Evolutionary conservation across 768 basidiomycete species (phyloP).

Genomic region (Boletus sp.): DNA sequence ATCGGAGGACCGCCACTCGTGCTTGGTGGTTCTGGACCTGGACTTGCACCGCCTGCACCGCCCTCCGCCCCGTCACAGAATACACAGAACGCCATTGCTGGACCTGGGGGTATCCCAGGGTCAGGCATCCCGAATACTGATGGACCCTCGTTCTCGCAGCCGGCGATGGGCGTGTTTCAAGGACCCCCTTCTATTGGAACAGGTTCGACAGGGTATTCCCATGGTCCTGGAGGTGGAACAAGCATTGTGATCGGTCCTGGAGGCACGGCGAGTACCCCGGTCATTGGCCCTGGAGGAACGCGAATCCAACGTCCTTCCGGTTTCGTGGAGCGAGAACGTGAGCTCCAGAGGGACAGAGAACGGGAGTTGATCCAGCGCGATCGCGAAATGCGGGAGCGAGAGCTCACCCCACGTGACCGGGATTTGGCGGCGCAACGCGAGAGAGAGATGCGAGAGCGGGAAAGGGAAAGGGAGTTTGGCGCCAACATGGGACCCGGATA

Average conservation of each 20-base stretch:
- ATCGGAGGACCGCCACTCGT: constrained; percentile 8
- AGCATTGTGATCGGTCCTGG: constrained; percentile 29
- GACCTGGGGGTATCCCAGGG: constrained; percentile 5
- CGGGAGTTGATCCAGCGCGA: constrained; percentile 31
- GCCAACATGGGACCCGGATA: constrained; percentile 16
- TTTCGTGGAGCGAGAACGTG: constrained; percentile 35
- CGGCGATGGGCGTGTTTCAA: constrained; percentile 29
- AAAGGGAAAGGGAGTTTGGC: constrained; percentile 30
- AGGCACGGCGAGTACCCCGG: constrained; percentile 17
- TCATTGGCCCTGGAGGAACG: constrained; percentile 16
- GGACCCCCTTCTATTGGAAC: constrained; percentile 21
- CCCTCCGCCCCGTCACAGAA: constrained; percentile 13
- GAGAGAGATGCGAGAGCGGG: constrained; percentile 25
- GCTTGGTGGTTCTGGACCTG: constrained; percentile 11
- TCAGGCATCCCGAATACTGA: constrained; percentile 16
- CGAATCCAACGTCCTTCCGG: constrained; percentile 25
- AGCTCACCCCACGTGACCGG: constrained; percentile 22
- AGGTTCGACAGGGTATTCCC: constrained; percentile 19
- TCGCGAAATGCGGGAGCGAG: constrained; percentile 25
- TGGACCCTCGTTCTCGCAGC: constrained; percentile 21
- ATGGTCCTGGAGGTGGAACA: constrained; percentile 20
- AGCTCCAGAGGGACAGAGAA: constrained; percentile 24
- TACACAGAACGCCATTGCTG: constrained; percentile 2
- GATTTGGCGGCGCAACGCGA: constrained; percentile 23
- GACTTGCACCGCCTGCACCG: constrained; percentile 1